Evolutionary conservation across 2,329 filamentous ascomycete genomes (phyloP), one percentile per base, ranked within the genome.

Genomic region (Penicillium expansum): DNA sequence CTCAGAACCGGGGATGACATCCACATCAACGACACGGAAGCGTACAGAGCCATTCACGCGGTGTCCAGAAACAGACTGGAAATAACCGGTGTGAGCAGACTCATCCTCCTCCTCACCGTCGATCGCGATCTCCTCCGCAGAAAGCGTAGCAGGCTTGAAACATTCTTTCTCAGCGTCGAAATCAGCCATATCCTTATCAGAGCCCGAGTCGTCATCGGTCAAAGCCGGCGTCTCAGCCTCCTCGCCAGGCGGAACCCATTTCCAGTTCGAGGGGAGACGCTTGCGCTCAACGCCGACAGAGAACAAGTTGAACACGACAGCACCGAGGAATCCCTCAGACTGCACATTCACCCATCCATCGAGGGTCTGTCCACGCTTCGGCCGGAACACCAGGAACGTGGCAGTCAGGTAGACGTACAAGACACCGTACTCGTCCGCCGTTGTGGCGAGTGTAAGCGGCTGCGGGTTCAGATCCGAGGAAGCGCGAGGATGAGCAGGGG

Each of bases 291-390:
- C 90, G 42, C 88, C 91, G 1, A 93, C 90, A 65, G 94, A 96
- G 81, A 97, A 97, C 63, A 91, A 85, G 73, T 93, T 93, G 76
- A 91, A 92, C 72, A 91, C 94, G 11, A 95, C 86, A 3, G 97
- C 83, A 20, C 93, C 92, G 7, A 99, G 82, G 69, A 97, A 91
- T 7, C 91, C 91, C 65, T 94, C 90, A 47, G 89, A 93, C 71
- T 96, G 91, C 30, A 97, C 80, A 67, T 93, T 94, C 55, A 97
- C 83, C 64, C 83, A 87, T 11, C 91, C 94, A 63, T 92, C 87
- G 69, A 97, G 83, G 74, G 83, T 86, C 9, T 86, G 85, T 35
- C 90, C 90, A 44, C 84, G 83, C 52, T 82, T 80, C 0, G 94
- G 93, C 32, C 88, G 83, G 71, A 96, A 95, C 18, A 97, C 78